Evolutionary conservation across 2,329 filamentous ascomycete species (phyloP).

Genomic region (Colletotrichum tamarilloi): DNA sequence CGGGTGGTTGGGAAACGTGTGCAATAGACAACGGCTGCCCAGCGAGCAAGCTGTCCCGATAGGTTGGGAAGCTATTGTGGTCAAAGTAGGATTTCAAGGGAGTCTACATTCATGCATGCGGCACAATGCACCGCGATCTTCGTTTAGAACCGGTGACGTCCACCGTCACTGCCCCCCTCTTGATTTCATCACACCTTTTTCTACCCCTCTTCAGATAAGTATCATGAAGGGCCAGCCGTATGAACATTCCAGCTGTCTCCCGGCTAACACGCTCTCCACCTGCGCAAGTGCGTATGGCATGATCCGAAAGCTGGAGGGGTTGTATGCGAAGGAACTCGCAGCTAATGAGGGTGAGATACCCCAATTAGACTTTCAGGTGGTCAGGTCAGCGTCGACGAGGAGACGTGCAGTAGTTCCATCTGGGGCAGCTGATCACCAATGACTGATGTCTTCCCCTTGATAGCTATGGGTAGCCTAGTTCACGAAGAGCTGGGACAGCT

Average conservation of each 20-base stretch:
- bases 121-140: conserved; percentile 23
- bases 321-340: background rate
- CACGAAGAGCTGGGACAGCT: background rate
- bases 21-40: conserved; percentile 17
- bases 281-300: background rate
- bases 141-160: conserved; percentile 12
- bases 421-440: background rate
- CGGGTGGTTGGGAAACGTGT: conserved; percentile 14
- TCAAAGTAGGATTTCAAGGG: conserved; percentile 6
- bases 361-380: conserved; percentile 21
- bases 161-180: background rate
- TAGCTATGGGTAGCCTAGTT: background rate
- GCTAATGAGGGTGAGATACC: background rate
- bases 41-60: conserved; percentile 10
- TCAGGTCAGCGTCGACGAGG: background rate
- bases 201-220: background rate
- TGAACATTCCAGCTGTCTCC: conserved; percentile 25
- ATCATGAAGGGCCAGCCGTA: background rate
- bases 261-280: conserved; percentile 17
- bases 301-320: background rate
- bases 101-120: conserved; percentile 24
- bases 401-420: conserved; percentile 17
- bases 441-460: background rate
- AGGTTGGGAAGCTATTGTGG: conserved; percentile 9
- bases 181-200: background rate